phyloP scores from a whole-genome alignment of 2,329 filamentous ascomycete species.

The Rhynchosporium graminicola region DNA sequence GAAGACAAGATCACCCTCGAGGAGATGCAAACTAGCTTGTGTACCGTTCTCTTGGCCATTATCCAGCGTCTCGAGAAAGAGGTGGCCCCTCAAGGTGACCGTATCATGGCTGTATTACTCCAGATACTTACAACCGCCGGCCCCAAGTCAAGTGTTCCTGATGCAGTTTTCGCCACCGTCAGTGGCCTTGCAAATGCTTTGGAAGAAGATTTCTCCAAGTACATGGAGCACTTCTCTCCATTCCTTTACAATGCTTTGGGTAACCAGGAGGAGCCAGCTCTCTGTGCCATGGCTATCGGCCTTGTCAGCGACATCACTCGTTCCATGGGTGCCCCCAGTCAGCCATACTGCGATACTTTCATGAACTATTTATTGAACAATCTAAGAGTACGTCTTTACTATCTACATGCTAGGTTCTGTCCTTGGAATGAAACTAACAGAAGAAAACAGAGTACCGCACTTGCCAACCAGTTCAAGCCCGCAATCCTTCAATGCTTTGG shows the following conservation, averaged over 20 bases:
- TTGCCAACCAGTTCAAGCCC: conserved; percentile 96
- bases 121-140: conserved; percentile 76
- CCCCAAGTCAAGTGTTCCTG: conserved; percentile 89
- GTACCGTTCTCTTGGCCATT: conserved; percentile 88
- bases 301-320: conserved; percentile 95
- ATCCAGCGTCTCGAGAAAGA: conserved; percentile 89
- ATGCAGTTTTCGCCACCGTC: conserved; percentile 89
- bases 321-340: conserved; percentile 83
- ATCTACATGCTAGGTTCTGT: not conserved
- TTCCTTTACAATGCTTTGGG: conserved; percentile 92
- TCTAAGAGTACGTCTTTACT: conserved; percentile 62
- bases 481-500: conserved; percentile 98
- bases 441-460: conserved; percentile 66
- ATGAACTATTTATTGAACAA: conserved; percentile 98
- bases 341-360: conserved; percentile 94
- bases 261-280: conserved; percentile 91
- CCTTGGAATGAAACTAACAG: conserved; percentile 40
- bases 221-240: conserved; percentile 93
- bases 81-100: conserved; percentile 84
- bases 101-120: conserved; percentile 88
- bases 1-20: conserved; percentile 95
- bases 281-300: conserved; percentile 97
- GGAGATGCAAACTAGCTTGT: conserved; percentile 96
- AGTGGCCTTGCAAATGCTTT: conserved; percentile 89
- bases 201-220: conserved; percentile 91